Conservation (phyloP, 805 yeast species). For the Sugiyamaella mastotermitis region DNA sequence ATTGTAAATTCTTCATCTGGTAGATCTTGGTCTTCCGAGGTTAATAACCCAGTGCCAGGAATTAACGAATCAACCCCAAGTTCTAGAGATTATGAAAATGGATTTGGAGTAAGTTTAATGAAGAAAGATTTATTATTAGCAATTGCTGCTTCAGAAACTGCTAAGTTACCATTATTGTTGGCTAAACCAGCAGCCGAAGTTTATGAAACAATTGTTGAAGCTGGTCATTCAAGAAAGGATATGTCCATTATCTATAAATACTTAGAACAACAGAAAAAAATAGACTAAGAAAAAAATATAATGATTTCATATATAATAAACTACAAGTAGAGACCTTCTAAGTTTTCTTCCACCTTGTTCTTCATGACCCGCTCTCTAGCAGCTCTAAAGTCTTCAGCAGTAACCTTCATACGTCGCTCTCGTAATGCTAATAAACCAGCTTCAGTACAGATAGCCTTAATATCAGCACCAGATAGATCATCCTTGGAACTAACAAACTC, state of each 20-base stretch:
- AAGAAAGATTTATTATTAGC: slow-evolving; percentile 38
- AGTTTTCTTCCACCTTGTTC: slow-evolving; percentile 92
- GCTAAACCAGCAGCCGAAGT: slow-evolving; percentile 22
- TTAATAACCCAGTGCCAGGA: slow-evolving; percentile 49
- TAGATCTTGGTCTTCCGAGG: slow-evolving; percentile 49
- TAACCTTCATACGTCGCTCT: slow-evolving; percentile 96
- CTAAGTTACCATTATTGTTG: slow-evolving; percentile 20
- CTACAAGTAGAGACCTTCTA: slow-evolving; percentile 85
- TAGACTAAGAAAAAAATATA: not conserved
- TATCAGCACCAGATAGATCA: slow-evolving; percentile 95
- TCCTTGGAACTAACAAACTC: slow-evolving; percentile 86
- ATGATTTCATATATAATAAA: not conserved
- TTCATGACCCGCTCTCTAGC: slow-evolving; percentile 95
- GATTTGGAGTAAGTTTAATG: slow-evolving; percentile 35
- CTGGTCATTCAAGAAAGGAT: slow-evolving; percentile 19
- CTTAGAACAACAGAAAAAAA: slow-evolving; percentile 13
- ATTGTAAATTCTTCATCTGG: slow-evolving; percentile 49
- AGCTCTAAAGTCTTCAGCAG: slow-evolving; percentile 84
- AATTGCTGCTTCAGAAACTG: slow-evolving; percentile 23
- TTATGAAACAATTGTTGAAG: slow-evolving; percentile 20
- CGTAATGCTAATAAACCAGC: slow-evolving; percentile 94
- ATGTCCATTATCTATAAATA: slow-evolving; percentile 26
- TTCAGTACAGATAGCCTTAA: slow-evolving; percentile 95
- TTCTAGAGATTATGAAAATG: slow-evolving; percentile 41
- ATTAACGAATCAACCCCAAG: slow-evolving; percentile 43